phyloP scores from a whole-genome alignment of 768 basidiomycete genomes.

The Lactarius pseudohatsudake region DNA sequence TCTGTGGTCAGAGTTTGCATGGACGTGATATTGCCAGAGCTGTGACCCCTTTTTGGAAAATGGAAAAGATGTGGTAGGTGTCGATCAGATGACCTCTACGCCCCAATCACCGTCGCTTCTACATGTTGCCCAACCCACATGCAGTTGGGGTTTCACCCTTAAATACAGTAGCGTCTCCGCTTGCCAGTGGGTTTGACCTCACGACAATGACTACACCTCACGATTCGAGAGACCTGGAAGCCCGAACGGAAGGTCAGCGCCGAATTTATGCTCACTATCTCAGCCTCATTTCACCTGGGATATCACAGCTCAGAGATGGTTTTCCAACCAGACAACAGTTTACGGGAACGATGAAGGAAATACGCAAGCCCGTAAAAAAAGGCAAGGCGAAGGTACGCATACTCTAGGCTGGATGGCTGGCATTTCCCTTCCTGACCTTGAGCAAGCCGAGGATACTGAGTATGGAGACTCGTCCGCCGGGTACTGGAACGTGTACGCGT shows the following conservation, averaged over 20 bases:
- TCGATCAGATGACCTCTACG: not conserved
- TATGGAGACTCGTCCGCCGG: constrained; percentile 6
- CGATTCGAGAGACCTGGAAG: not conserved
- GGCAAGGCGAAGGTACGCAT: not conserved
- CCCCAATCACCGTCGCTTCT: not conserved
- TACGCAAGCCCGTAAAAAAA: not conserved
- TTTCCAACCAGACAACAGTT: too few relatives aligned
- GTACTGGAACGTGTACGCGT: constrained; percentile 26
- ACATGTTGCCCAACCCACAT: not conserved
- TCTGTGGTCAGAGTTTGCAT: not conserved
- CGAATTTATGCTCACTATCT: not conserved
- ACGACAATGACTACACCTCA: not conserved
- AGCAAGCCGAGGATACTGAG: not conserved
- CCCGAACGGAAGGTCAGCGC: not conserved
- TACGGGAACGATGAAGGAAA: not conserved
- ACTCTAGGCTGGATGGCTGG: not conserved
- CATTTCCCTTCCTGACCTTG: not conserved
- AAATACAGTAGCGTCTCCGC: not conserved
- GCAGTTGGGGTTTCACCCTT: not conserved
- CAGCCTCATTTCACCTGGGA: not conserved
- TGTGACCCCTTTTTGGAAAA: not conserved
- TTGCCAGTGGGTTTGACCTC: not conserved
- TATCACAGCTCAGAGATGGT: not conserved
- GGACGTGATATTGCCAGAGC: not conserved
- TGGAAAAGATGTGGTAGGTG: not conserved